Evolutionary conservation across 2,329 filamentous ascomycete species (phyloP).

Genomic region (Zalaria obscura): DNA sequence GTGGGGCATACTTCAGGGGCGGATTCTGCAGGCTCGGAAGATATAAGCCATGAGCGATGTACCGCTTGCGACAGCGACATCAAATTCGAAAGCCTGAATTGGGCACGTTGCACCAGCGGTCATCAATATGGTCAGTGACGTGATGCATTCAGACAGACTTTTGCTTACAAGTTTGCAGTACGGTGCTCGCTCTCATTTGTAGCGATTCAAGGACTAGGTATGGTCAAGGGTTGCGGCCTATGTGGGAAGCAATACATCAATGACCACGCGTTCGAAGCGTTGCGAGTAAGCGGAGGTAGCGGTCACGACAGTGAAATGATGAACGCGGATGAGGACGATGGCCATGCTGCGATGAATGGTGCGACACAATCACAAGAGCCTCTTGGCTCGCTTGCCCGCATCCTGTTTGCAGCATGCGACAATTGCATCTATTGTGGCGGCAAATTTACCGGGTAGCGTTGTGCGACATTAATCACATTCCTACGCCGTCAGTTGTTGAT

Average conservation of each 20-base stretch:
- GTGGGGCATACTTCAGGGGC: conserved; percentile 1
- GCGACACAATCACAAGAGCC: conserved; percentile 4
- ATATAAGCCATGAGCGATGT: conserved; percentile 28
- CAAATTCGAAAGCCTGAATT: conserved; percentile 30
- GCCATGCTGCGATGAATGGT: conserved; percentile 6
- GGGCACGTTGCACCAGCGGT: conserved; percentile 34
- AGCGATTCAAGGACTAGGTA: conserved; percentile 38
- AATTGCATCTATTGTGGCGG: conserved; percentile 23
- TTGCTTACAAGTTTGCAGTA: conserved; percentile 16
- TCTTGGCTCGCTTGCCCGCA: conserved; percentile 12
- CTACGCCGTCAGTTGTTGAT: not conserved
- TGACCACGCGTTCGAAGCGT: conserved; percentile 19
- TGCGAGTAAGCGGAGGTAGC: conserved; percentile 1
- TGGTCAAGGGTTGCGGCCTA: conserved; percentile 39
- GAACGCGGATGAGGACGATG: not conserved
- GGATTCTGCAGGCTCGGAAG: conserved; percentile 1
- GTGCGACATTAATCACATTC: not conserved
- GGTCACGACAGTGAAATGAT: not conserved
- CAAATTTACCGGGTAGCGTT: conserved; percentile 17
- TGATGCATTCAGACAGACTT: not conserved
- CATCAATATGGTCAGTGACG: conserved; percentile 34
- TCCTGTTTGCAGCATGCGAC: conserved; percentile 21
- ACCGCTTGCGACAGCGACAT: conserved; percentile 36
- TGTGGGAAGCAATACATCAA: conserved; percentile 36
- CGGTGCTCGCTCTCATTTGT: conserved; percentile 41